phyloP scores from a whole-genome alignment of 176 grass and related monocot genomes.

The Cenchrus americanus region DNA sequence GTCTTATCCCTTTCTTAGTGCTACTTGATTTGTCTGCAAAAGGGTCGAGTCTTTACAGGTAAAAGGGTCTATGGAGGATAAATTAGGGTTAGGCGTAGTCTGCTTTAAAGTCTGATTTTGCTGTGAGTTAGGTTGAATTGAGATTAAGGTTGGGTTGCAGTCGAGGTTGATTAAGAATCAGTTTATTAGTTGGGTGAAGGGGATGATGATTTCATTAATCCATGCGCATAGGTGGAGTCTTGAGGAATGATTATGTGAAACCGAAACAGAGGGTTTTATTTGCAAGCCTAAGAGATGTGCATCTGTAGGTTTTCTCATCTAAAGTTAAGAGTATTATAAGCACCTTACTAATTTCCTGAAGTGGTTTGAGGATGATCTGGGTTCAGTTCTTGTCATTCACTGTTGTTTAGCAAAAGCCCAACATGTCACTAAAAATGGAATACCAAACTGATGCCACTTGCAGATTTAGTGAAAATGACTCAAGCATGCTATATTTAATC shows the following conservation, averaged over 20 bases:
- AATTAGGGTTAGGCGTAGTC: not conserved
- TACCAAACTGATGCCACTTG: not conserved
- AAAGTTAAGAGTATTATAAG: not conserved
- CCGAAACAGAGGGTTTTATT: not conserved
- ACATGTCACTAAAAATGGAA: not conserved
- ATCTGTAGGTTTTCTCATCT: not conserved
- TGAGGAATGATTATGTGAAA: not conserved
- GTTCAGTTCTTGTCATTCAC: not conserved
- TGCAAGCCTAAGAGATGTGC: not conserved
- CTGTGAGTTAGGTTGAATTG: not conserved
- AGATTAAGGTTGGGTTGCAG: not conserved
- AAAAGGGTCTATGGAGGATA: not conserved
- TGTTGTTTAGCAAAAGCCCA: not conserved
- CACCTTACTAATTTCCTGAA: not conserved
- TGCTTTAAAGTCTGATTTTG: not conserved
- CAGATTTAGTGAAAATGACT: not conserved
- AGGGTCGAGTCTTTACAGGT: not conserved
- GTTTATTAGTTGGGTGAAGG: not conserved
- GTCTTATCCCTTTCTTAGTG: not conserved
- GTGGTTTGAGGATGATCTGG: not conserved
- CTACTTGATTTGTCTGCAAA: not conserved
- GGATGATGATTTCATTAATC: not conserved
- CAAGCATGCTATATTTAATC: too few species aligned
- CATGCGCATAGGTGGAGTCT: not conserved
- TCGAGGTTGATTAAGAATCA: not conserved